phyloP scores from a whole-genome alignment of 2,329 filamentous ascomycete genomes.

The Periglandula ipomoeae region DNA sequence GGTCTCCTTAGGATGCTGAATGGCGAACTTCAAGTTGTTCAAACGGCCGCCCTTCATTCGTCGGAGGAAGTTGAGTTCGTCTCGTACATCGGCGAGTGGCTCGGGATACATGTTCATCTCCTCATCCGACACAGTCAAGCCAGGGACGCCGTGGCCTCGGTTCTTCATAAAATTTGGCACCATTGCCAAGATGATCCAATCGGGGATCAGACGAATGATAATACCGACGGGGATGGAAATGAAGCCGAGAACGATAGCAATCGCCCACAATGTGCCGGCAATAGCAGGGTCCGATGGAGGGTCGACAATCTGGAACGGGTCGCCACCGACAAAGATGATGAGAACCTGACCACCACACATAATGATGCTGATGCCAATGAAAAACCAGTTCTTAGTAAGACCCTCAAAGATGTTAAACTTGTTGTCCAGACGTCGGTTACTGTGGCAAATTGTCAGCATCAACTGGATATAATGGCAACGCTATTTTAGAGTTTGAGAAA shows the following conservation, averaged over 20 bases:
- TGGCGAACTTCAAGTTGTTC: constrained; percentile 71
- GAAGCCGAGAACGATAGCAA: constrained; percentile 73
- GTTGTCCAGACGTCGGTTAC: constrained; percentile 88
- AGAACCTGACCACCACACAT: constrained; percentile 86
- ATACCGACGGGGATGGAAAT: constrained; percentile 81
- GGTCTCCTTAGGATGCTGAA: constrained; percentile 65
- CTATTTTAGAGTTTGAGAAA: neutral
- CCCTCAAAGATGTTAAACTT: constrained; percentile 93
- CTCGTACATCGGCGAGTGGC: constrained; percentile 63
- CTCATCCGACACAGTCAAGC: constrained; percentile 55
- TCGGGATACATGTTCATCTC: constrained; percentile 62
- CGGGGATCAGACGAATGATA: constrained; percentile 73
- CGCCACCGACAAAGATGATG: constrained; percentile 80
- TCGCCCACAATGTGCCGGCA: constrained; percentile 60
- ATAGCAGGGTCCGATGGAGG: constrained; percentile 42
- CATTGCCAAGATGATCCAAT: constrained; percentile 49
- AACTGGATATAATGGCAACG: neutral
- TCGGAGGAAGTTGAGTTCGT: constrained; percentile 74
- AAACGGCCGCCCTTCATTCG: constrained; percentile 73
- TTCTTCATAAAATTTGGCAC: constrained; percentile 46
- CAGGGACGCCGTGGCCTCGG: constrained; percentile 37
- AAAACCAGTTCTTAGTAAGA: constrained; percentile 77
- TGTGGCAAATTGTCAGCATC: constrained; percentile 18
- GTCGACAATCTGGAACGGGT: constrained; percentile 63
- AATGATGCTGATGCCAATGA: constrained; percentile 72